Evolutionary conservation across 2,329 filamentous ascomycete genomes (phyloP).

Genomic region (Sporothrix dimorphospora): DNA sequence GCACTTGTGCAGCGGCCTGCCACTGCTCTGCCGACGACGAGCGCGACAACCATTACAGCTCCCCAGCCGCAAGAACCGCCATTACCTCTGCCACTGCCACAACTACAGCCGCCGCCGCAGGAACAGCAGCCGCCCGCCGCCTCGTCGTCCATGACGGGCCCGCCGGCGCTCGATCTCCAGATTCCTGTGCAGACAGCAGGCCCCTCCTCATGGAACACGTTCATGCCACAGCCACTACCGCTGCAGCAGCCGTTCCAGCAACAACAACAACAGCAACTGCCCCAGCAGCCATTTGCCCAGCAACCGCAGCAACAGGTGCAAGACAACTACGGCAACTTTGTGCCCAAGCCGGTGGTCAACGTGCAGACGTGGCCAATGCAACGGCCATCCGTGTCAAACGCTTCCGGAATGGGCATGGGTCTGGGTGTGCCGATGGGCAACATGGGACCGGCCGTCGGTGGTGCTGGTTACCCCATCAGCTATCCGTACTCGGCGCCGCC

Average conservation of each 20-base stretch:
- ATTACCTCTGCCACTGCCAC: background rate
- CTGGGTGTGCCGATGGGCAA: background rate
- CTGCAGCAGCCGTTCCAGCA: background rate
- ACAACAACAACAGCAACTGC: background rate
- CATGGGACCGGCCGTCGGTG: background rate
- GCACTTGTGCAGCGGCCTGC: background rate
- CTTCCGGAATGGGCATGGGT: background rate
- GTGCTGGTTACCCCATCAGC: conserved; percentile 33
- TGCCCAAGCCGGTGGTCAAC: conserved; percentile 29
- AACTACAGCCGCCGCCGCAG: background rate
- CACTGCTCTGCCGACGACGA: background rate
- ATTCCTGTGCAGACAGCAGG: conserved; percentile 35
- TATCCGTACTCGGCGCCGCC: conserved; percentile 47
- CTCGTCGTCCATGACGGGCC: conserved; percentile 10
- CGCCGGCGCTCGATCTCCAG: conserved; percentile 39
- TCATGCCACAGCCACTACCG: background rate
- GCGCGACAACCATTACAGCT: background rate
- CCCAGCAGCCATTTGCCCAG: background rate
- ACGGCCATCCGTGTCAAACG: conserved; percentile 25
- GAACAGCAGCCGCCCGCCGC: background rate
- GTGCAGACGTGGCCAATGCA: conserved; percentile 33
- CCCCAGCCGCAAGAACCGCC: conserved; percentile 24
- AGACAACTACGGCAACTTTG: conserved; percentile 1
- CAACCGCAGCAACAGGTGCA: background rate
- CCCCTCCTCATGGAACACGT: conserved; percentile 17